Base-by-base conservation (phyloP, 257 asterid species). In the Nicotiana undulata region DNA sequence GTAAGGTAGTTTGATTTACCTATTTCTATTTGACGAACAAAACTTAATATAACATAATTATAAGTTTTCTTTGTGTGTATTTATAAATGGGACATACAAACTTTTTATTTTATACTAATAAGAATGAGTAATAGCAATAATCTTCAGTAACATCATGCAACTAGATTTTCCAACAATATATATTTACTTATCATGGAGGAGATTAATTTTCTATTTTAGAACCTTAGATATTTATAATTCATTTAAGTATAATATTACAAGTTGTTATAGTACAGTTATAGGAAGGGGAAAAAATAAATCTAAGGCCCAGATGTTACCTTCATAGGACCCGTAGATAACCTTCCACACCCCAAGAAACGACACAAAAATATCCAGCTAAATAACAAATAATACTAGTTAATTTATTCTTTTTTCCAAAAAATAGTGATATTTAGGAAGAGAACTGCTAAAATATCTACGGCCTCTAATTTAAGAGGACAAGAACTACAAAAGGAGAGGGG, bases 361-460 rank as follows among this genome's bases (percentile, higher is more conserved):
- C n/a, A 72, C 29, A 72, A 70, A 40, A 72, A 40, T 28, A 44
- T 72, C 58, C 58, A 40, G 31, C 22, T 10, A 46, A 44, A 18
- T 70, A 58, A 58, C 5, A 18, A 56, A 56, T 13, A 51, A 1
- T 52, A 4, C 13, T 61, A 1, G 66, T 31, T 22, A 10, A 24
- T 61, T 61, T 74, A 44, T 46, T 51, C 9, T 24, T 44, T 4
- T n/a, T 51, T 44, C 59, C 10, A 3, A 59, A 81, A 81, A 66
- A 63, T 63, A 63, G n/a, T 63, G n/a, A 63, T 61, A 24, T 28
- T 63, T 63, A 12, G 29, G 4, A 56, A 1, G 63, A 55, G 24
- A n/a, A 56, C n/a, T 24, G 22, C 80, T 76, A 81, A 88, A 88
- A 86, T 82, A 88, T 83, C 87, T 83, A 22, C 34, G 72, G 76